Base-by-base conservation (phyloP, 225 moss, liverwort and hornwort genomes). In the Straminergon stramineum region DNA sequence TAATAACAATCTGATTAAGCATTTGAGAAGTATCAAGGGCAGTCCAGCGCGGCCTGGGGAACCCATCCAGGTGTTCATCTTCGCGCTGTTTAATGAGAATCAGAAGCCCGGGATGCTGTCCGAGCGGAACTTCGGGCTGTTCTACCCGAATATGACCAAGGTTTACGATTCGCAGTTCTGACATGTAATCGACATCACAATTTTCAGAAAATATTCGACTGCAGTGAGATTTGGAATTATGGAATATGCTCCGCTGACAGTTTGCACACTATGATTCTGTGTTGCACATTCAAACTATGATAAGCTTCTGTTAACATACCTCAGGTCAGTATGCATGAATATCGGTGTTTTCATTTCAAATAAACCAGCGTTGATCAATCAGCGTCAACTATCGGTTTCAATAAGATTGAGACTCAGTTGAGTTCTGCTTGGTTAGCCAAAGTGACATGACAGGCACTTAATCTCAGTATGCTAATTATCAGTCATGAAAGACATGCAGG, bases 81-180 rank as follows among this genome's bases (percentile, higher is more conserved):
- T 97, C 53, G 96, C 96, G 1, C 70, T 95, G 34, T 96, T 95
- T 37, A 94, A 94, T 17, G 94, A 97, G 87, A 86, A 97, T 76
- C 74, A 84, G 90, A 96, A 96, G 85, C 92, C 91, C 2, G 96
- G 97, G 4, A 55, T 69, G 20, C 56, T 58, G 12, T 92, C 92
- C 2, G 96, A 97, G 69, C 88, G 90, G 7, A 87, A 96, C 82
- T 94, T 95, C 69, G 96, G 96, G 6, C 88, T 94, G 18, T 90
- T 89, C 68, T 94, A 93, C 56, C 89, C 96, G 1, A 96, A 95
- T 56, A 48, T 87, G 87, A 85, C 88, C 15, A 30, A 7, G 51
- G 92, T 92, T 14, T 89, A 91, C 7, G 80, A 89, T 30, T n/a
- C 39, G 21, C 63, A 51, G 19, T n/a, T 86, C 21, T 76, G 30